Evolutionary conservation across 1,284 basidiomycete genomes (phyloP).

Genomic region (Polyporus tsugae): DNA sequence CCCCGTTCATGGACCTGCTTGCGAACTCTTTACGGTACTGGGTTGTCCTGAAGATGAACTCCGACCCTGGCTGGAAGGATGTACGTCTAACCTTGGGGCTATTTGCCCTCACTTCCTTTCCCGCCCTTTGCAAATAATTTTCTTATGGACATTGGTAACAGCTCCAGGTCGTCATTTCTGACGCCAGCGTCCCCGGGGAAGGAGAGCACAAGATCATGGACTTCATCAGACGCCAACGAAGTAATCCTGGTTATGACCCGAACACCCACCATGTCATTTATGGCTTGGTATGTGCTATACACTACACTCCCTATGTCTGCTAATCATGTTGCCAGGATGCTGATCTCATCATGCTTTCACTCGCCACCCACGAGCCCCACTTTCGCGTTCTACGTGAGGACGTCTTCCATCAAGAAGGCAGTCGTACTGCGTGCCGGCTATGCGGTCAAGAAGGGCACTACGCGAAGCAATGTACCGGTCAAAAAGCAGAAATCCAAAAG

Average conservation of each 20-base stretch:
- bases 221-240: conserved; percentile 91
- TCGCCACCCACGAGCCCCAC: conserved; percentile 98
- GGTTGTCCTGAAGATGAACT: conserved; percentile 96
- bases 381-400: conserved; percentile 98
- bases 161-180: conserved; percentile 97
- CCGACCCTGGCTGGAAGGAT: conserved; percentile 95
- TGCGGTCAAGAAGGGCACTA: conserved; percentile 97
- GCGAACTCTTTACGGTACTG: conserved; percentile 93
- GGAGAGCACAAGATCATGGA: conserved; percentile 99
- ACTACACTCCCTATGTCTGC: conserved; percentile 13
- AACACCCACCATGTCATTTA: conserved; percentile 98
- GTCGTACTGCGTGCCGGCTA: conserved; percentile 81
- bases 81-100: conserved; percentile 50
- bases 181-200: conserved; percentile 97
- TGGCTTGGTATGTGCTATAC: conserved; percentile 73
- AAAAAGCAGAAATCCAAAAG: conserved; percentile 72
- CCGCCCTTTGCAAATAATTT: conserved; percentile 20
- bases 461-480: conserved; percentile 90
- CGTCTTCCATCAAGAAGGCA: conserved; percentile 90
- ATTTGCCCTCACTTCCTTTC: conserved; percentile 7
- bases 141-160: conserved; percentile 41
- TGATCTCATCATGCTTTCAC: conserved; percentile 98
- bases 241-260: conserved; percentile 89
- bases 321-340: conserved; percentile 77
- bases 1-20: conserved; percentile 97